Evolutionary conservation across 2,329 filamentous ascomycete genomes (phyloP).

Genomic region (Epichloe brachyelytri): DNA sequence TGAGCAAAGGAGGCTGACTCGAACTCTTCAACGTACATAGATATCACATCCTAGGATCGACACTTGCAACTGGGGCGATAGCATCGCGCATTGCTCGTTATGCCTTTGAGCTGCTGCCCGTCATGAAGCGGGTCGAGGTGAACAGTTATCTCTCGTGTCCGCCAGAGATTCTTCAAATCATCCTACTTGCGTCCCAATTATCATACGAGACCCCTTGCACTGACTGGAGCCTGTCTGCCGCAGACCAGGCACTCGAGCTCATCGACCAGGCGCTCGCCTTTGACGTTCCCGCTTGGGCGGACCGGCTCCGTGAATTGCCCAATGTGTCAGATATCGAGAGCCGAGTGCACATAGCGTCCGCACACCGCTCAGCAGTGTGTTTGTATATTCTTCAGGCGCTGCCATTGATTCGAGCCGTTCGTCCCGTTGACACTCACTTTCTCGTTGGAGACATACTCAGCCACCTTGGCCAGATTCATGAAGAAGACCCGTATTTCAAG

Average conservation of each 20-base stretch:
- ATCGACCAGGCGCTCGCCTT: conserved; percentile 29
- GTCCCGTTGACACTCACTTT: conserved; percentile 27
- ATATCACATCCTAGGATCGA: conserved; percentile 29
- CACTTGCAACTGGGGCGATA: conserved; percentile 22
- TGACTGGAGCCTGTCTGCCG: conserved; percentile 18
- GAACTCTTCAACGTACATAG: conserved; percentile 11
- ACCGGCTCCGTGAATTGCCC: conserved; percentile 21
- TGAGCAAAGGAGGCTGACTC: not conserved
- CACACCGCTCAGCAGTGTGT: conserved; percentile 33
- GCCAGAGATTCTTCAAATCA: conserved; percentile 30
- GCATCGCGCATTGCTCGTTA: conserved; percentile 26
- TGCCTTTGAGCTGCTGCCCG: conserved; percentile 24
- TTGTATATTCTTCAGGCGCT: conserved; percentile 33
- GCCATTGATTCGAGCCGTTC: conserved; percentile 23
- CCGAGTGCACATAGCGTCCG: conserved; percentile 30
- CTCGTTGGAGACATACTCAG: conserved; percentile 36
- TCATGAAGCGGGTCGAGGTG: conserved; percentile 28
- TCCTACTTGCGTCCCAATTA: conserved; percentile 31
- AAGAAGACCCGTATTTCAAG: conserved; percentile 41
- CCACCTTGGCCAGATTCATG: conserved; percentile 35
- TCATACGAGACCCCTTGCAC: conserved; percentile 24
- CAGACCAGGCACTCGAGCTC: conserved; percentile 25
- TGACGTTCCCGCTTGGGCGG: conserved; percentile 30
- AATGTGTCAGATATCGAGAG: conserved; percentile 27
- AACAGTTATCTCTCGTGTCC: conserved; percentile 31